A percentile compares a stretch with the other conserved stretches of the same genome.
Conservation (phyloP, 495 filamentous ascomycete species). For the Xylaria intraflava region DNA sequence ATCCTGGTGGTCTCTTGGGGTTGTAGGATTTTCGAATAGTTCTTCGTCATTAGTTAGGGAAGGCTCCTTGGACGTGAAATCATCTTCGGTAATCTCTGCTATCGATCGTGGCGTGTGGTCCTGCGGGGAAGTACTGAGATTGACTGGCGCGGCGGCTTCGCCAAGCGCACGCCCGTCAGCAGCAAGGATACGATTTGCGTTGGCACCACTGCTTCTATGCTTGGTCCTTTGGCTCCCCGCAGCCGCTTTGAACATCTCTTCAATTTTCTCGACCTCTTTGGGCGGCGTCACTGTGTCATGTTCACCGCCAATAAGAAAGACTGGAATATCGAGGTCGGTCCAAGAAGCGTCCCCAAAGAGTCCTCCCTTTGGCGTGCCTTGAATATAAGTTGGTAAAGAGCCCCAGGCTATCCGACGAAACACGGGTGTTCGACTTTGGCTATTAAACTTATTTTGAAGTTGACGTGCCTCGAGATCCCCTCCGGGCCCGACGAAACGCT, state of each 20-base stretch:
- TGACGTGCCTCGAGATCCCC: constrained; percentile 69
- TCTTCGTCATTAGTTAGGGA: constrained; percentile 22
- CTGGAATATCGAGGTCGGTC: constrained; percentile 62
- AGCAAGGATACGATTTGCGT: neutral
- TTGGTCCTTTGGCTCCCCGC: constrained; percentile 10
- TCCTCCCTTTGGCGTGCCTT: constrained; percentile 50
- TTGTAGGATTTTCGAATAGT: constrained; percentile 41
- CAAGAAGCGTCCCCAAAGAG: constrained; percentile 66
- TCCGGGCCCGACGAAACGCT: constrained; percentile 65
- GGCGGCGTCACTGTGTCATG: constrained; percentile 68
- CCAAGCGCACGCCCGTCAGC: constrained; percentile 27
- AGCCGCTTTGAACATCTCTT: constrained; percentile 20
- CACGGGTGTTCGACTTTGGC: constrained; percentile 70
- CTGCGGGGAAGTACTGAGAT: constrained; percentile 22
- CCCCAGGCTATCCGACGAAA: constrained; percentile 83
- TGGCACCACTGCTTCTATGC: constrained; percentile 29
- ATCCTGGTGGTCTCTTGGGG: constrained; percentile 32
- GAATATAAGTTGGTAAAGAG: constrained; percentile 48
- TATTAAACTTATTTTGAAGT: constrained; percentile 77
- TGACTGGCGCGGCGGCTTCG: constrained; percentile 43
- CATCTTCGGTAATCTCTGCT: constrained; percentile 30
- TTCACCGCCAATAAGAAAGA: constrained; percentile 73
- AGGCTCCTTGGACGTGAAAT: constrained; percentile 21
- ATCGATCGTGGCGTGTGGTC: constrained; percentile 25
- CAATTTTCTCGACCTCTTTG: constrained; percentile 63